Base-by-base conservation (phyloP, 1,284 basidiomycete species). In the Schizophyllum amplum region DNA sequence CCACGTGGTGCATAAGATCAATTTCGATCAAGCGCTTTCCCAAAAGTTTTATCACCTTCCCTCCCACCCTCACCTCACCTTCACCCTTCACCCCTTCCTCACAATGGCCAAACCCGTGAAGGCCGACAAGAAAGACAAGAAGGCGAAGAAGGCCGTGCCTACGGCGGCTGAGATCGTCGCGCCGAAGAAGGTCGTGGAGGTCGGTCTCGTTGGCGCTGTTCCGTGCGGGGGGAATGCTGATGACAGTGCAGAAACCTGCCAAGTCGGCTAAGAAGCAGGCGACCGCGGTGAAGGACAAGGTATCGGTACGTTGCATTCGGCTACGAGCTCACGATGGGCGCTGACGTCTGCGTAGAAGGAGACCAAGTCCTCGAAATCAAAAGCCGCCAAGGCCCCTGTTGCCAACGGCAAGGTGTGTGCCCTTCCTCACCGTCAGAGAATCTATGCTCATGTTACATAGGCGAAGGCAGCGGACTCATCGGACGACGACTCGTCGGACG, bases 401-500 rank as follows among this genome's bases (percentile, higher is more conserved):
- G 53, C 60, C 21, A 73, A 72, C 56, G 71, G 72, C 61, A 74
- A 75, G 65, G 74, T 75, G 55, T 54, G 65, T 66, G 11, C 22
- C 21, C 42, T 47, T 51, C 33, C n/a, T 47, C 53, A 53, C 50
- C 46, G 50, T 49, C n/a, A 50, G 24, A 47, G 23, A 47, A 24
- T 51, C 17, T 15, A 22, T 22, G 23, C 53, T 51, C 33, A 51
- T 23, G 13, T 49, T 11, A 33, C 47, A 49, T 22, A 48, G 42
- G 53, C 49, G 24, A 50, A 49, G 60, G 70, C 64, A 57, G 59
- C 4, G 68, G 70, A 54, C 56, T 64, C 65, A 20, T 69, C 71
- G 27, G 73, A 73, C 47, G 71, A 72, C 57, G 72, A 68, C 57
- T 69, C 69, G 47, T 71, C 68, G 11, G 48, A 50, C 15, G 48